These are phyloP conservation scores for Eimeria necatrix DNA, from an alignment of 169 alveolate species.

Conservation along the genomic window DNA sequence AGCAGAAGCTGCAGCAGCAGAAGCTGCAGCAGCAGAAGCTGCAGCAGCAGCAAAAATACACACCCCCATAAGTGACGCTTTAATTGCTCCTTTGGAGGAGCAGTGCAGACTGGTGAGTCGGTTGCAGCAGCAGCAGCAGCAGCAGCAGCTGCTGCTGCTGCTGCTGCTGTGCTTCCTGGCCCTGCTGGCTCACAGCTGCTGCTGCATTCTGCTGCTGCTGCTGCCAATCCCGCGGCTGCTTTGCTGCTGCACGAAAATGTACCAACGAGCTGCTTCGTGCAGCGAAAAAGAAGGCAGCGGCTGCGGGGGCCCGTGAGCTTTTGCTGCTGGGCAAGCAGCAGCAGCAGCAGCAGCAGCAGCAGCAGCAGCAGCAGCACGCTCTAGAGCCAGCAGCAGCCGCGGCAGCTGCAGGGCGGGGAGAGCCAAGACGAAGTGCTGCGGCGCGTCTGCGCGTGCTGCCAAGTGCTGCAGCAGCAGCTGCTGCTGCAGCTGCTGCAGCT, in stretches of 20 bases:
- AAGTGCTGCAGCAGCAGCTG: neutral
- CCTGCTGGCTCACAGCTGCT: neutral
- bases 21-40: neutral
- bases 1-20: neutral
- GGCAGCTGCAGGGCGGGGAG: neutral
- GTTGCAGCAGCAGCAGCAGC: constrained; percentile 4
- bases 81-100: neutral
- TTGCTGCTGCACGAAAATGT: constrained; percentile 4
- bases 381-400: constrained; percentile 7
- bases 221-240: neutral
- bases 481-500: constrained; percentile 28
- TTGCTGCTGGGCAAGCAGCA: constrained; percentile 13
- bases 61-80: neutral
- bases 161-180: neutral
- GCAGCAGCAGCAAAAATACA: too few relatives aligned
- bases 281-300: constrained; percentile 23
- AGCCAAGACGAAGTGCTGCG: constrained; percentile 8
- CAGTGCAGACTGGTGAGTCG: neutral
- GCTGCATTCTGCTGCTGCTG: constrained; percentile 29
- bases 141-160: neutral
- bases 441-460: neutral
- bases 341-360: constrained; percentile 50
- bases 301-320: neutral
- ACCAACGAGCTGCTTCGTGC: constrained; percentile 63
- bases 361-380: constrained; percentile 44